A percentile compares a stretch with the other conserved stretches of the same genome.
phyloP scores from a whole-genome alignment of 2,329 filamentous ascomycete genomes.

The Fragosphaeria purpurea region DNA sequence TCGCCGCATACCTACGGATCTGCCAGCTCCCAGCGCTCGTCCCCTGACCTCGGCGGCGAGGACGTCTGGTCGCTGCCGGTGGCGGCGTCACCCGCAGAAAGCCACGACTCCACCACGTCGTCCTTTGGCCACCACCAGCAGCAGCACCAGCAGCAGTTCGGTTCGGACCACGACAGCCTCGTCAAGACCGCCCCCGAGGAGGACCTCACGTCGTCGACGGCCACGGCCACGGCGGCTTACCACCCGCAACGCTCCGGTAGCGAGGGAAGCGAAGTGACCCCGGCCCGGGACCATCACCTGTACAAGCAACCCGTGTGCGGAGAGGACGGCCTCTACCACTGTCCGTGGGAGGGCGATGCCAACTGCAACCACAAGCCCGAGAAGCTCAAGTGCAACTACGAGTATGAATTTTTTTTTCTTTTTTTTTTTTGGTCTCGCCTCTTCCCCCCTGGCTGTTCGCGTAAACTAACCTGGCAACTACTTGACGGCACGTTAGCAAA shows the following conservation, averaged over 20 bases:
- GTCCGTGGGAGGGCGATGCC: constrained; percentile 66
- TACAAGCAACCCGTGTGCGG: constrained; percentile 58
- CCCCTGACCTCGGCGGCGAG: constrained; percentile 38
- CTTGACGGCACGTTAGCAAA: constrained; percentile 51
- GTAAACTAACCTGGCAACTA: no score
- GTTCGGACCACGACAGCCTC: neutral
- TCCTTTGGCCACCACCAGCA: constrained; percentile 2
- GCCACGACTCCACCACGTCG: constrained; percentile 32
- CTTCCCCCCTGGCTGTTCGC: neutral
- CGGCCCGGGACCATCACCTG: constrained; percentile 55
- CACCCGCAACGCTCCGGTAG: constrained; percentile 38
- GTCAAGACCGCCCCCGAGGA: constrained; percentile 23
- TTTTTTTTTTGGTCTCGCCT: neutral
- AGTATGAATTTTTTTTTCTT: constrained; percentile 50
- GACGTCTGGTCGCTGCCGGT: constrained; percentile 35
- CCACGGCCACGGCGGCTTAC: constrained; percentile 11
- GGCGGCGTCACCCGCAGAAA: constrained; percentile 33
- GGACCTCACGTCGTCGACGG: constrained; percentile 30
- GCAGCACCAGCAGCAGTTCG: neutral
- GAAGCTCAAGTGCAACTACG: constrained; percentile 98
- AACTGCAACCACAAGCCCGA: constrained; percentile 83
- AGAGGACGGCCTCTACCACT: constrained; percentile 80
- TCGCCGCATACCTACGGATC: constrained; percentile 45
- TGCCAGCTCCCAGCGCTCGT: constrained; percentile 41
- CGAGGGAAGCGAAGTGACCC: constrained; percentile 46